Base-by-base conservation (phyloP, 139 green algal species). In the Eudorina sp. region DNA sequence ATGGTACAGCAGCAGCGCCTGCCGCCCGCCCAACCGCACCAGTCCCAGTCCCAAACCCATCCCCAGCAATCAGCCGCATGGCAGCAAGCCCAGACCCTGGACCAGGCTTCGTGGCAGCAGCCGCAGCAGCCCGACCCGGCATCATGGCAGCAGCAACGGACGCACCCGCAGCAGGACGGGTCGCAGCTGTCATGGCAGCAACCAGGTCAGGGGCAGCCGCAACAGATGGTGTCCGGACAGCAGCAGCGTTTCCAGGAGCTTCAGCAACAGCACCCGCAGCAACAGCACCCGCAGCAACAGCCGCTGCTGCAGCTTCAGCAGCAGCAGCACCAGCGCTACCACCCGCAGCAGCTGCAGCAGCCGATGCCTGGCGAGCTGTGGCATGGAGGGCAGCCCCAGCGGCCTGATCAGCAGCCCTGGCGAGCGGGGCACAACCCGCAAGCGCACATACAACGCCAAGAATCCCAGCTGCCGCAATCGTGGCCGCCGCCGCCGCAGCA, bases 401-500 rank as follows among this genome's bases (percentile, higher is more conserved):
- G 16, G 45, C 77, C 13, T 66, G 11, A 66, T 8, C 31, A 48
- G 16, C n/a, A 7, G 23, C 13, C 11, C 8, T 46, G 29, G n/a
- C 45, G 45, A 46, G 29, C 29, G 14, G 27, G 43, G n/a, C 46
- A 46, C n/a, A n/a, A n/a, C 9, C 66, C 29, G 36, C 36, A 45
- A 11, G 14, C 8, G 34, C n/a, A 75, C n/a, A 31, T 27, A 13
- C 66, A 25, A 18, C 66, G 16, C 8, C 66, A 75, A 40, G 75
- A 58, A 55, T n/a, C n/a, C n/a, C 60, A 80, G 60, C 45, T 21
- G 21, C 18, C 31, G 40, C 66, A 83, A 60, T 40, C 31, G 55
- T 81, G 74, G 73, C 77, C 69, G 64, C 83, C 70, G 77, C 86
- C 84, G 48, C 53, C 1, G 0, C 80, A 85, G 53, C 90, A 77